A percentile compares a stretch with the other conserved stretches of the same genome.
Conservation (phyloP, 2,329 filamentous ascomycete genomes). For the Biscogniauxia sp. region DNA sequence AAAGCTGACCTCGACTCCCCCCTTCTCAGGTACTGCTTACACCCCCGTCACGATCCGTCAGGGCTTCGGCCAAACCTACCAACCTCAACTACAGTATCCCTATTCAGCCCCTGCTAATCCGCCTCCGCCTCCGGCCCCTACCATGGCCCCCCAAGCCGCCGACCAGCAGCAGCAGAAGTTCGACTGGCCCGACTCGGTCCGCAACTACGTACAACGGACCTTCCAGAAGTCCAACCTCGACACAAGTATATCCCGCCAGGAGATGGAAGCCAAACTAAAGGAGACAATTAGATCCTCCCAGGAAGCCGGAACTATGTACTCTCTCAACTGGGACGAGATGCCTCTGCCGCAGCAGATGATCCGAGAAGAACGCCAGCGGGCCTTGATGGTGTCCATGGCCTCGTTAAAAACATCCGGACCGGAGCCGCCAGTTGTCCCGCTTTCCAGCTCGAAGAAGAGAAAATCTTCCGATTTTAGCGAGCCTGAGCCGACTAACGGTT, state of each 20-base stretch:
- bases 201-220: slow-evolving; percentile 83
- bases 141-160: slow-evolving; percentile 29
- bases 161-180: slow-evolving; percentile 55
- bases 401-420: slow-evolving; percentile 6
- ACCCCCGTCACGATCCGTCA: slow-evolving; percentile 44
- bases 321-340: slow-evolving; percentile 78
- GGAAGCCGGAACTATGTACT: slow-evolving; percentile 67
- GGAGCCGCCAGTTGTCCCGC: slow-evolving; percentile 12
- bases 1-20: slow-evolving; percentile 28
- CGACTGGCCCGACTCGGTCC: slow-evolving; percentile 79
- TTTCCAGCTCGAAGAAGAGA: slow-evolving; percentile 65
- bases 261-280: slow-evolving; percentile 84
- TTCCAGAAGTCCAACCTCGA: slow-evolving; percentile 74
- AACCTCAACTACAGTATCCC: slow-evolving; percentile 30
- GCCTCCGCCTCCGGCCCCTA: slow-evolving; percentile 26
- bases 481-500: slow-evolving; percentile 46
- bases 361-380: slow-evolving; percentile 62
- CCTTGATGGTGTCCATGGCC: slow-evolving; percentile 36
- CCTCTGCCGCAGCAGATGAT: slow-evolving; percentile 85
- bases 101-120: slow-evolving; percentile 35
- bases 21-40: slow-evolving; percentile 38
- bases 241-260: slow-evolving; percentile 57
- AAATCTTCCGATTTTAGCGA: slow-evolving; percentile 69
- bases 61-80: slow-evolving; percentile 33
- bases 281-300: slow-evolving; percentile 80